Evolutionary conservation across 345 rosid genomes (phyloP).

Genomic region (Salix koriyanagi): DNA sequence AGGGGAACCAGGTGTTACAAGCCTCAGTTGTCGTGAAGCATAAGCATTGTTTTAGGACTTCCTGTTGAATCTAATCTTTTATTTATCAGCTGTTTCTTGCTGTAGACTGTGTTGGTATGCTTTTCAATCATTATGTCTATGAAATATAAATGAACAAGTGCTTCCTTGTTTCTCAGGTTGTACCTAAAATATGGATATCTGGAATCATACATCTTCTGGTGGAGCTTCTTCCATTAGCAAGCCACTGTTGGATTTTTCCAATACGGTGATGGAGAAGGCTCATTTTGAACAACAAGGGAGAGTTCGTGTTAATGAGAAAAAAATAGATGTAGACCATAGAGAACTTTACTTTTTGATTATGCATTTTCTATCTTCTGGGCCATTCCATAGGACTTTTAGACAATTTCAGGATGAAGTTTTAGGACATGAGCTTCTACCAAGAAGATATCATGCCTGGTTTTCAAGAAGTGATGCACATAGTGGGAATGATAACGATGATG

Average conservation of each 20-base stretch:
- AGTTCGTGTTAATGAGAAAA: slow-evolving; percentile 34
- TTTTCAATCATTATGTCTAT: background rate
- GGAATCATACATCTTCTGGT: slow-evolving; percentile 43
- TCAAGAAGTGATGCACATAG: slow-evolving; percentile 59
- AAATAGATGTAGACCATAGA: slow-evolving; percentile 62
- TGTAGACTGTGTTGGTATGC: background rate
- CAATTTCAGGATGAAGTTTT: slow-evolving; percentile 65
- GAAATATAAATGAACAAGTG: background rate
- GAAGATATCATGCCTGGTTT: slow-evolving; percentile 95
- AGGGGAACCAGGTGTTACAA: background rate
- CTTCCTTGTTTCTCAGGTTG: slow-evolving; percentile 21
- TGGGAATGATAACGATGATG: slow-evolving; percentile 54
- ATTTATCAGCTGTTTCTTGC: background rate
- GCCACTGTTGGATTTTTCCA: slow-evolving; percentile 40
- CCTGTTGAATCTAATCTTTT: too few relatives aligned
- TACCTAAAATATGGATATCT: slow-evolving; percentile 44
- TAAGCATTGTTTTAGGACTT: too few relatives aligned
- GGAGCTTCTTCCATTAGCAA: slow-evolving; percentile 44
- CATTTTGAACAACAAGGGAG: slow-evolving; percentile 42
- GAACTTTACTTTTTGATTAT: slow-evolving; percentile 88
- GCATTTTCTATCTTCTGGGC: slow-evolving; percentile 86
- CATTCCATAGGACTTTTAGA: slow-evolving; percentile 61
- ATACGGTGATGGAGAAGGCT: slow-evolving; percentile 38
- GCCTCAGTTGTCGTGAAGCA: background rate
- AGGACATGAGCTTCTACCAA: slow-evolving; percentile 81